Conservation (phyloP, 2,329 filamentous ascomycete species). For the Colletotrichum paranaense region DNA sequence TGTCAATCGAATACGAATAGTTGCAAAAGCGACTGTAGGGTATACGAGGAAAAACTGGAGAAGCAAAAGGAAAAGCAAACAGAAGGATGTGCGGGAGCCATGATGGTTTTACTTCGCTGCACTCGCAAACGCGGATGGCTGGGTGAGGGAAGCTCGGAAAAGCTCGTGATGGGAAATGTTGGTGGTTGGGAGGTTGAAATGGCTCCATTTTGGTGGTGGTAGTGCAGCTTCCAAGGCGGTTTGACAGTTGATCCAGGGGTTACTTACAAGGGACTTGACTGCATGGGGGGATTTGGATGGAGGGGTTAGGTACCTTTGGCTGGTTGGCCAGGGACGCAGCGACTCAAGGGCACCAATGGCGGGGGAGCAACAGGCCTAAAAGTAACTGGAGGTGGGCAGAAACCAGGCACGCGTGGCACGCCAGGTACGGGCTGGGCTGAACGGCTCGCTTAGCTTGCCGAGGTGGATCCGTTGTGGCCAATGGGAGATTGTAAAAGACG, state of each 20-base stretch:
- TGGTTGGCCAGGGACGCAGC: conserved; percentile 14
- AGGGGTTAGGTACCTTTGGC: not conserved
- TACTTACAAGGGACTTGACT: not conserved
- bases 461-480: not conserved
- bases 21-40: not conserved
- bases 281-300: not conserved
- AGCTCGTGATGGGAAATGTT: conserved; percentile 33
- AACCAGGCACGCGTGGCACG: not conserved
- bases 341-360: not conserved
- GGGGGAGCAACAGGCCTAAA: not conserved
- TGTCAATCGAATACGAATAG: conserved; percentile 13
- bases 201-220: conserved; percentile 1
- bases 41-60: conserved; percentile 26
- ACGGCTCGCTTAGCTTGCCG: not conserved
- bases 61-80: conserved; percentile 20
- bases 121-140: conserved; percentile 36
- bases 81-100: conserved; percentile 27
- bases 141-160: conserved; percentile 3
- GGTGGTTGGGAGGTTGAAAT: conserved; percentile 36
- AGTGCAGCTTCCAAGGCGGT: conserved; percentile 8
- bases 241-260: conserved; percentile 12
- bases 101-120: conserved; percentile 33
- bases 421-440: not conserved
- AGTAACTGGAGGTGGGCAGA: not conserved
- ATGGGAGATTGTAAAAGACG: not conserved